Evolutionary conservation across 352 stramenopile genomes (phyloP).

Genomic region (Phytophthora constricta): DNA sequence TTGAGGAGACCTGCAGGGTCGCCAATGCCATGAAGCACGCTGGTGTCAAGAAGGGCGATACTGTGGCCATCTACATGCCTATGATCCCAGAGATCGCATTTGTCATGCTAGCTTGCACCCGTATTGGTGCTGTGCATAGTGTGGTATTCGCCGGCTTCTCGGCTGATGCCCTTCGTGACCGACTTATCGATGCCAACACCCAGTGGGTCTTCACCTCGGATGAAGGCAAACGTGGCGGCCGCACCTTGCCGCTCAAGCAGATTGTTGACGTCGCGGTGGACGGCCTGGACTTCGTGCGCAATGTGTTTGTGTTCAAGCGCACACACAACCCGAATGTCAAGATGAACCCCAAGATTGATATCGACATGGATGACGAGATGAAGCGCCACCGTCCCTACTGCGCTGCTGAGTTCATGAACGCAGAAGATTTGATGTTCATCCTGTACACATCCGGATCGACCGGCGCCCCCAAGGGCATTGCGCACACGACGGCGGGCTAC

Average conservation of each 20-base stretch:
- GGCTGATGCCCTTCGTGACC: constrained; percentile 94
- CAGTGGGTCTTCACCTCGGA: constrained; percentile 95
- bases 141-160: constrained; percentile 98
- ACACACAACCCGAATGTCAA: constrained; percentile 75
- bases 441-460: constrained; percentile 98
- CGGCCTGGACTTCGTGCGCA: constrained; percentile 89
- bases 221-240: constrained; percentile 93
- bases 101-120: constrained; percentile 97
- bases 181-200: constrained; percentile 92
- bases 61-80: constrained; percentile 98
- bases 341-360: constrained; percentile 86
- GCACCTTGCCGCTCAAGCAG: constrained; percentile 94
- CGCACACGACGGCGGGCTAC: constrained; percentile 97
- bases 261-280: constrained; percentile 95
- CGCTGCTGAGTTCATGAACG: constrained; percentile 95
- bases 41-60: constrained; percentile 93
- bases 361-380: constrained; percentile 94
- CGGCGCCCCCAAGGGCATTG: constrained; percentile 95
- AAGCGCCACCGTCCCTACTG: constrained; percentile 93
- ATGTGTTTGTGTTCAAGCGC: constrained; percentile 96
- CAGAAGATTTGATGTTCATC: constrained; percentile 97
- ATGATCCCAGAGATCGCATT: constrained; percentile 99
- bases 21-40: constrained; percentile 95
- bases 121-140: constrained; percentile 97
- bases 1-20: constrained; percentile 85